These are phyloP conservation scores for Pulveroboletus sp. DNA, from an alignment of 1,284 basidiomycete species.

Conservation along the genomic window DNA sequence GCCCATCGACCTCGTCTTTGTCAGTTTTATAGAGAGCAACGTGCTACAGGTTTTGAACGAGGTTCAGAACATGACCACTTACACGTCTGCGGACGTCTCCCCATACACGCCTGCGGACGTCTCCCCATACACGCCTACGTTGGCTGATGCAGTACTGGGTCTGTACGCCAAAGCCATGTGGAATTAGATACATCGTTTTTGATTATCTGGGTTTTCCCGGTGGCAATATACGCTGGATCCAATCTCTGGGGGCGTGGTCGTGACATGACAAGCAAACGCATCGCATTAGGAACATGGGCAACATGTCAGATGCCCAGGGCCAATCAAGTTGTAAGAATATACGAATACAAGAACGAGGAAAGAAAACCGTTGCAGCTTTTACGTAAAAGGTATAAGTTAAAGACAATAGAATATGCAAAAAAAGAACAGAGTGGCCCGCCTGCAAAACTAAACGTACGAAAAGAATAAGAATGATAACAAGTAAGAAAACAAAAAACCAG, in stretches of 20 bases:
- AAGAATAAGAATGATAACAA: not conserved
- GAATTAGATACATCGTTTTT: constrained; percentile 44
- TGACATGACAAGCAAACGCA: not conserved
- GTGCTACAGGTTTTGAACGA: constrained; percentile 57
- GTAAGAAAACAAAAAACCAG: not conserved
- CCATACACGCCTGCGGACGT: constrained; percentile 57
- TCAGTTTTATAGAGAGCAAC: constrained; percentile 60
- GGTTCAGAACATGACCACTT: constrained; percentile 52
- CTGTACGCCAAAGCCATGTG: constrained; percentile 61
- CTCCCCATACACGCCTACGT: constrained; percentile 49
- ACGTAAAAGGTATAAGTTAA: constrained; percentile 27
- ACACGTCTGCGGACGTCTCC: constrained; percentile 51
- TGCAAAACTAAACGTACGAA: not conserved
- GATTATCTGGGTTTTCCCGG: not conserved
- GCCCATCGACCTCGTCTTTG: constrained; percentile 68
- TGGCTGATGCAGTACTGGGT: constrained; percentile 55
- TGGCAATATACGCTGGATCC: not conserved
- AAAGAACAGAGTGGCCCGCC: not conserved
- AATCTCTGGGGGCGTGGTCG: too few species aligned
- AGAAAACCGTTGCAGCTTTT: not conserved
- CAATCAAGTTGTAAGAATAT: not conserved
- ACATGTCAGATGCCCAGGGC: not conserved
- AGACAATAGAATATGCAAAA: too few species aligned
- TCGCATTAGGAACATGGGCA: constrained; percentile 8
- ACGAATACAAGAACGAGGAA: not conserved